These are phyloP conservation scores for Phytopythium boreale DNA, from an alignment of 352 stramenopile species.

Conservation along the genomic window DNA sequence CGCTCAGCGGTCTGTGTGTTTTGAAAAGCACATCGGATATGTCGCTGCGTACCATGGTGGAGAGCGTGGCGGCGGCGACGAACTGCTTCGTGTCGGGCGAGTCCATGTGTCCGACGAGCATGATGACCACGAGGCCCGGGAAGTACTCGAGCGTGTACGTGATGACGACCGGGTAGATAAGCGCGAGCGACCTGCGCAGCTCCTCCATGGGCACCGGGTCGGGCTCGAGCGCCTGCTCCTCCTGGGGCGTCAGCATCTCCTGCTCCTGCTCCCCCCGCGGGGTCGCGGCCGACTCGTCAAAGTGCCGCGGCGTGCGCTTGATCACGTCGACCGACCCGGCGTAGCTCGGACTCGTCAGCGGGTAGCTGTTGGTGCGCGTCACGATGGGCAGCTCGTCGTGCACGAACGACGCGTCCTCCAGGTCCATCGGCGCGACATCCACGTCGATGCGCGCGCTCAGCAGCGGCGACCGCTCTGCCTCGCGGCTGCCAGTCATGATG, in stretches of 20 bases:
- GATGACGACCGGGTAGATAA: constrained; percentile 45
- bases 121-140: constrained; percentile 50
- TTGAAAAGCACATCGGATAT: neutral
- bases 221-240: neutral
- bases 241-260: neutral
- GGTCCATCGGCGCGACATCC: neutral
- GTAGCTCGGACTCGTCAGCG: constrained; percentile 48
- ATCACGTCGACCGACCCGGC: constrained; percentile 31
- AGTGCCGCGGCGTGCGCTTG: constrained; percentile 26
- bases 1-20: neutral
- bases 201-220: constrained; percentile 20
- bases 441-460: constrained; percentile 1
- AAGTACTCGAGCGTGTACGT: constrained; percentile 57
- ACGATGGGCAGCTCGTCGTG: constrained; percentile 35
- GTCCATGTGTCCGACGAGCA: constrained; percentile 62
- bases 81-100: constrained; percentile 53
- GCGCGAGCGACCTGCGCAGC: constrained; percentile 36
- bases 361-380: constrained; percentile 48
- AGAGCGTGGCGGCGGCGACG: constrained; percentile 59
- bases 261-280: neutral
- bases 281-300: constrained; percentile 12
- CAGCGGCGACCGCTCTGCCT: neutral
- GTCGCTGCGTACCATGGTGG: constrained; percentile 32
- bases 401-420: neutral
- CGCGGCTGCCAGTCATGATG: neutral